Evolutionary conservation across 2,329 filamentous ascomycete species (phyloP), one percentile per base, ranked within the genome.

Genomic region (Colletotrichum caudatum): DNA sequence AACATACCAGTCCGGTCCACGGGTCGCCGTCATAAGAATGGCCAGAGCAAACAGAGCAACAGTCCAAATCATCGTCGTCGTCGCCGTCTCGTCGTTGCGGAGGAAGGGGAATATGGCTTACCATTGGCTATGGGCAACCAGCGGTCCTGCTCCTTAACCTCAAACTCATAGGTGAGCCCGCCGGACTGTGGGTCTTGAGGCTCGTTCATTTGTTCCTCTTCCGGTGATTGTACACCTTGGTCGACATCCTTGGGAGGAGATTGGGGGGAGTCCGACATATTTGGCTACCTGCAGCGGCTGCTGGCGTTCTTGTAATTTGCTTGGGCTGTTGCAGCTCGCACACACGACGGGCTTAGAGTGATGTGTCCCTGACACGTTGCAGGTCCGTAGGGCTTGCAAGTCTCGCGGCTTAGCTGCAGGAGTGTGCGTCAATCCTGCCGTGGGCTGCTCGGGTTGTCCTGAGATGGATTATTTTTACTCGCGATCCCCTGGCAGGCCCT

Each of bases 81-180:
- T 64, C 48, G 65, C 51, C 33, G 39, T 57, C 33, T 68, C 57
- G 64, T 59, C 46, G 44, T 69, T 59, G 60, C 39, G 57, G 39
- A 51, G 48, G 60, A 54, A 71, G 76, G 76, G 76, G 76, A 78
- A 76, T 76, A 76, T 78, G 84, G 96, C 96, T 90, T 90, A 99
- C 96, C 96, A 94, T 99, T 99, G 86, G 96, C 96, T 90, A 99
- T 99, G 82, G 96, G 96, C 82, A 99, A 90, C 96, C 96, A 99
- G 88, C 96, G 89, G 85, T 99, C 96, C 85, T 99, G 96, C 85
- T 99, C 96, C 89, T 98, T 98, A 84, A 98, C 95, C 86, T 98
- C 95, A 82, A 98, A 97, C 86, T 98, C 95, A 81, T 94, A 94
- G 84, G 87, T 91, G 84, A 92, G 88, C 82, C 89, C 92, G 83